These are phyloP conservation scores for Mycena polygramma DNA, from an alignment of 768 basidiomycete genomes.

Conservation along the genomic window DNA sequence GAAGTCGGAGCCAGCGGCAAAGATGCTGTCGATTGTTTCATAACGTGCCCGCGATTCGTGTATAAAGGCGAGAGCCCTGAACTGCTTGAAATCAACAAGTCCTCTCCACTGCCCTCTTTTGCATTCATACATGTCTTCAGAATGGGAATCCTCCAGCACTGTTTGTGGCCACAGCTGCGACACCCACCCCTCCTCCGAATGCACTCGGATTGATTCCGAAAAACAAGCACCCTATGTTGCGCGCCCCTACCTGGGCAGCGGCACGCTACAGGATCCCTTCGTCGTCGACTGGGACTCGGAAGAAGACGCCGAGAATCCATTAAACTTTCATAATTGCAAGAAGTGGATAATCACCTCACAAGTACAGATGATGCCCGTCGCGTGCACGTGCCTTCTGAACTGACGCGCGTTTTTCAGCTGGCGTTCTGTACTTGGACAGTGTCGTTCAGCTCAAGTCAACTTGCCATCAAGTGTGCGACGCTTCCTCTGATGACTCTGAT, in stretches of 20 bases:
- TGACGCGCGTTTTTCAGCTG: slow-evolving; percentile 45
- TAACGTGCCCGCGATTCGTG: slow-evolving; percentile 6
- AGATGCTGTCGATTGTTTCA: slow-evolving; percentile 26
- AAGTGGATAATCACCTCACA: slow-evolving; percentile 71
- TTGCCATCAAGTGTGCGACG: neutral
- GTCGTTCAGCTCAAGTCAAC: slow-evolving; percentile 68
- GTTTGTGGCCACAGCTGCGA: slow-evolving; percentile 39
- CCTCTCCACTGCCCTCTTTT: neutral
- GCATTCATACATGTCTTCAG: slow-evolving; percentile 27
- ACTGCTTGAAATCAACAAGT: slow-evolving; percentile 10
- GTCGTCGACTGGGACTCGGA: slow-evolving; percentile 66
- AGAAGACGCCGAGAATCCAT: slow-evolving; percentile 65
- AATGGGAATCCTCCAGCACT: slow-evolving; percentile 43
- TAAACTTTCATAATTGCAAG: slow-evolving; percentile 62
- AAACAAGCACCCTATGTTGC: slow-evolving; percentile 4
- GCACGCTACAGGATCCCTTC: slow-evolving; percentile 63
- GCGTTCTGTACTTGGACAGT: slow-evolving; percentile 68
- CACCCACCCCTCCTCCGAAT: slow-evolving; percentile 29
- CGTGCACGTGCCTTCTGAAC: slow-evolving; percentile 4
- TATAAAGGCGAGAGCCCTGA: slow-evolving; percentile 26
- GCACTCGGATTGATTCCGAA: slow-evolving; percentile 21
- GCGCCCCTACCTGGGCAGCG: slow-evolving; percentile 57
- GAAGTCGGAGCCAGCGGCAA: slow-evolving; percentile 29
- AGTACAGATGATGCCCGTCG: slow-evolving; percentile 43
- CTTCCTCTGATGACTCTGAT: slow-evolving; percentile 6